phyloP scores from a whole-genome alignment of 768 basidiomycete species.

The Polyporus arcularius region DNA sequence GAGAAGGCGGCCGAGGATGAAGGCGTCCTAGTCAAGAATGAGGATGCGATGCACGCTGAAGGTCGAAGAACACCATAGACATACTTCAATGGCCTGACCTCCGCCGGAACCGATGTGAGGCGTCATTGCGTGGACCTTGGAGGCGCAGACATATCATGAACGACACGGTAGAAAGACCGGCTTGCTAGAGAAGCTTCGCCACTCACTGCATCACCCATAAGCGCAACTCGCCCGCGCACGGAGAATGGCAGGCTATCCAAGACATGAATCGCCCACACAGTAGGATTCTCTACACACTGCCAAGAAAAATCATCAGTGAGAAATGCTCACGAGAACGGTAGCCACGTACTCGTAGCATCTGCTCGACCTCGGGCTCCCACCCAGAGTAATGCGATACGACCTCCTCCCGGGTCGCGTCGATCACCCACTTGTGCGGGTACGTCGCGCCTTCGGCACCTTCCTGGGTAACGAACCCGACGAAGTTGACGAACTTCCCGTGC shows the following conservation, averaged over 20 bases:
- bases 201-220: constrained; percentile 35
- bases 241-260: constrained; percentile 28
- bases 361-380: constrained; percentile 29
- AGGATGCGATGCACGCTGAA: not conserved
- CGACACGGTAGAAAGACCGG: not conserved
- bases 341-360: constrained; percentile 23
- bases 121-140: constrained; percentile 29
- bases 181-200: too few species aligned
- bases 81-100: constrained; percentile 32
- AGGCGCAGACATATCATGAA: not conserved
- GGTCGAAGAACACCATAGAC: not conserved
- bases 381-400: constrained; percentile 19
- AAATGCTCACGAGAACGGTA: too few species aligned
- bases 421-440: constrained; percentile 28
- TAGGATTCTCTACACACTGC: constrained; percentile 25
- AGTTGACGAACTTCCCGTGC: constrained; percentile 26
- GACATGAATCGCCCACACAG: constrained; percentile 29
- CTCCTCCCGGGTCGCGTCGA: constrained; percentile 25
- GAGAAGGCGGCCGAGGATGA: constrained; percentile 26
- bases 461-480: constrained; percentile 24
- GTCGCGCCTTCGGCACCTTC: constrained; percentile 22
- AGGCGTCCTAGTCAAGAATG: constrained; percentile 24
- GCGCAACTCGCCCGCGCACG: constrained; percentile 28
- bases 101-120: constrained; percentile 31
- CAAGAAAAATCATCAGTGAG: too few species aligned